Base-by-base conservation (phyloP, 805 yeast genomes). In the Zygotorulaspora florentina region DNA sequence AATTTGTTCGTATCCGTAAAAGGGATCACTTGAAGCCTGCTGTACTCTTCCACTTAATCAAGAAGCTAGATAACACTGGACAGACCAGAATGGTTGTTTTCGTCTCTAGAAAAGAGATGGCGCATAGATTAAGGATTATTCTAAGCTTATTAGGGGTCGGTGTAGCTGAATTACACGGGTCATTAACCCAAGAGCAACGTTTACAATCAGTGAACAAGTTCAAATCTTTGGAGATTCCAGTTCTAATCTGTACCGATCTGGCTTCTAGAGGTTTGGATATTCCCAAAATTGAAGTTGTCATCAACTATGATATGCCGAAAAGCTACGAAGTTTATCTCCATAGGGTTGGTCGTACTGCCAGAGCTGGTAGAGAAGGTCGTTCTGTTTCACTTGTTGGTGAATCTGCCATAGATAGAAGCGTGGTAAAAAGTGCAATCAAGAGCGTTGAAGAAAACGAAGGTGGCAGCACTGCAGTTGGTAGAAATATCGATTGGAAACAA, bases 181-280 rank as follows among this genome's bases (percentile, higher is more conserved):
- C 91, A 4, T 71, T 86, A 57, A 75, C 87, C 1, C 95, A 93
- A 70, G 98, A 93, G 54, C 98, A 93, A 69, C 91, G 99, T 74
- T 74, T 91, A 54, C 76, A 76, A 50, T 85, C 86, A 59, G 86
- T 93, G 37, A 85, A 81, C 9, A 85, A 82, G 48, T 93, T 93
- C 72, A 88, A 87, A 57, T 80, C 79, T 52, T 73, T 88, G 53
- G 78, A 79, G 3, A 96, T 90, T 27, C 96, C 98, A 1, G 81
- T 91, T 8, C 73, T 93, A 48, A 75, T 93, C 34, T 93, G 98
- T 82, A 93, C 99, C 0, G 99, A 93, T 76, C 77, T 93, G 66
- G 99, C 99, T 2, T 91, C 99, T 25, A 86, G 99, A 80, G 99
- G 99, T 76, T 77, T 93, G 64, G 99, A 93, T 85, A 93, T 93